Base-by-base conservation (phyloP, 139 green algal species). In the Chlorella sp. region DNA sequence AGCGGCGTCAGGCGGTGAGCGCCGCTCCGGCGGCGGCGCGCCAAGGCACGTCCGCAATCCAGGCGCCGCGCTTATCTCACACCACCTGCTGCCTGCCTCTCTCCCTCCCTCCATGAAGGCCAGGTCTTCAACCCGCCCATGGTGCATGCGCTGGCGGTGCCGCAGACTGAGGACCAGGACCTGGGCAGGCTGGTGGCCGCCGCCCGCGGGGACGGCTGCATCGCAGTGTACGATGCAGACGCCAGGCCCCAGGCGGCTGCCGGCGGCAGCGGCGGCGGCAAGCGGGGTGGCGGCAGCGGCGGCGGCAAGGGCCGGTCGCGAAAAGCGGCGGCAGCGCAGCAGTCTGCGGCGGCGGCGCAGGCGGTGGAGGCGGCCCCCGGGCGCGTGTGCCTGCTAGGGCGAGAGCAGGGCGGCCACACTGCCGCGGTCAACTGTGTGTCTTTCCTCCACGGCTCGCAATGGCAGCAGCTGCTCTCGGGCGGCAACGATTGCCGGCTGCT, bases 101-200 rank as follows among this genome's bases (percentile, higher is more conserved):
- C 53, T 25, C 82, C 63, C 78, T 74, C 33, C 77, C 80, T 14
- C 56, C 50, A 63, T 36, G 60, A 59, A 77, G 80, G 79, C 41
- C 82, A n/a, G n/a, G 62, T 90, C n/a, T 87, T 87, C 64, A 93
- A 93, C 74, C 88, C 88, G 15, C 88, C 88, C 21, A 85, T 93
- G 73, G 84, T 91, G 40, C 83, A 91, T 65, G 60, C 73, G 59
- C 7, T 91, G 3, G 80, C 76, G 2, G 71, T 85, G 14, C 83
- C 73, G 7, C 51, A 76, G 15, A 74, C 27, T 0, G 76, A 88
- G 8, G 70, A 79, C 12, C 70, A 63, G 11, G 36, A 8, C 15
- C 15, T 64, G 4, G 41, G 46, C 9, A 31, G 71, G 3, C 61
- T 86, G 50, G 55, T 88, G 31, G 87, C 80, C 9, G 74, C 80